Base-by-base conservation (phyloP, 208 protist species). In the Trypanosoma melophagium region DNA sequence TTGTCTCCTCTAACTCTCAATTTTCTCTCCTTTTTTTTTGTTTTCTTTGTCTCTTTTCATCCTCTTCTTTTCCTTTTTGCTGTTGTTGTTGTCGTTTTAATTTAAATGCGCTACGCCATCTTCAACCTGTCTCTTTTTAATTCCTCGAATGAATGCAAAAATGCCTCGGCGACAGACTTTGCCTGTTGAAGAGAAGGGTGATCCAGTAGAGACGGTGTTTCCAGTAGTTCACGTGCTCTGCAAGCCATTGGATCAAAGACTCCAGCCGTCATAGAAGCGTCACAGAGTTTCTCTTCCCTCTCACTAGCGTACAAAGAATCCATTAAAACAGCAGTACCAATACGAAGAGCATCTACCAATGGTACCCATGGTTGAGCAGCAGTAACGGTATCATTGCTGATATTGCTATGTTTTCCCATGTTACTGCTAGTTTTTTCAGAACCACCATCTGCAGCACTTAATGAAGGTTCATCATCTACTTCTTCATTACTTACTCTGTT, bases 181-280 rank as follows among this genome's bases (percentile, higher is more conserved):
- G 31, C 78, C 4, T 56, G 22, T 8, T 22, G 53, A n/a, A 73
- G 58, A 24, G 22, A 50, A 2, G 31, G 19, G 16, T 77, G 45
- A 9, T 51, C 57, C 7, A 53, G 35, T 7, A 60, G 16, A 17
- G 62, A 69, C 24, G 66, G 50, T 19, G 65, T 67, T 10, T 45
- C 31, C 19, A 93, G 68, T 58, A 86, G 64, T 72, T 84, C 79
- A 45, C 45, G 71, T 47, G 66, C 82, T 49, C 78, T 80, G 16
- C 79, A 66, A 4, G 71, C 72, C 64, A 93, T 75, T 2, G 83
- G 81, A 61, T 93, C 87, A 47, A 93, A 61, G 41, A 85, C 62
- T 35, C 83, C 87, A n/a, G 83, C 83, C 45, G 87, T 93, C 66
- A 92, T 80, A n/a, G 69, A 60, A 13, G 54, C 60, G 3, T 61